Percentiles rank a stretch among this genome's conserved stretches.
Evolutionary conservation across 176 grass and related monocot genomes (phyloP).

Genomic region (Metroxylon sagu): DNA sequence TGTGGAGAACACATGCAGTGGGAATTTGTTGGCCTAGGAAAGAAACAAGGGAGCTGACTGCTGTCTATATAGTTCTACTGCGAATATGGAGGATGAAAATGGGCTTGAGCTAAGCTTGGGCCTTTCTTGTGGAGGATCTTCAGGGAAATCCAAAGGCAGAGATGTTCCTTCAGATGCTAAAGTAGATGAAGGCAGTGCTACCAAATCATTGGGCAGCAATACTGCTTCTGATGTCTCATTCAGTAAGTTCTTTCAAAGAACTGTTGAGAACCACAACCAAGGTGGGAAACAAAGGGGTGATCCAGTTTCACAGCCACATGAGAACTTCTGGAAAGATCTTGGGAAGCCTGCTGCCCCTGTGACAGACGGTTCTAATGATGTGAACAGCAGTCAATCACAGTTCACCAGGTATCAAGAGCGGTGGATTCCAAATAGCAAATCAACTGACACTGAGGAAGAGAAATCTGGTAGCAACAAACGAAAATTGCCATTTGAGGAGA

Average conservation of each 20-base stretch:
- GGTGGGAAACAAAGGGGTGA: conserved; percentile 49
- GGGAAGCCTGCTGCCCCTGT: conserved; percentile 20
- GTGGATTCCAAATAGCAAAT: conserved; percentile 26
- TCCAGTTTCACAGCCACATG: conserved; percentile 24
- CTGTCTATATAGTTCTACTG: too few species aligned
- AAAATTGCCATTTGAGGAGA: conserved; percentile 45
- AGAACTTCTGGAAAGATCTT: conserved; percentile 53
- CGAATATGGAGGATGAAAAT: conserved; percentile 73
- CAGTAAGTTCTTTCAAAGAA: conserved; percentile 45
- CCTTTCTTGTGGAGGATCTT: conserved; percentile 63
- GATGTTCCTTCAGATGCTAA: conserved; percentile 41
- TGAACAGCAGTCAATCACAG: conserved; percentile 22
- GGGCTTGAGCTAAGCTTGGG: conserved; percentile 88
- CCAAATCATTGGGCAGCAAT: conserved; percentile 22
- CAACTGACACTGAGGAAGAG: conserved; percentile 44
- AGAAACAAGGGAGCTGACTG: too few species aligned
- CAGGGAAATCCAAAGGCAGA: conserved; percentile 48
- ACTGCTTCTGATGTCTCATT: conserved; percentile 52
- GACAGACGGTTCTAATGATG: conserved; percentile 26
- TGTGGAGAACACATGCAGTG: too few species aligned
- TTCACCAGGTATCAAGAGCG: conserved; percentile 36
- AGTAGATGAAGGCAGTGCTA: conserved; percentile 60
- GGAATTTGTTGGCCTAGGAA: too few species aligned
- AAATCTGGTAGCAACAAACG: conserved; percentile 34
- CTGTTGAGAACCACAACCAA: conserved; percentile 39